These are phyloP conservation scores for Combretum micranthum DNA, from an alignment of 345 rosid species.

Conservation along the genomic window DNA sequence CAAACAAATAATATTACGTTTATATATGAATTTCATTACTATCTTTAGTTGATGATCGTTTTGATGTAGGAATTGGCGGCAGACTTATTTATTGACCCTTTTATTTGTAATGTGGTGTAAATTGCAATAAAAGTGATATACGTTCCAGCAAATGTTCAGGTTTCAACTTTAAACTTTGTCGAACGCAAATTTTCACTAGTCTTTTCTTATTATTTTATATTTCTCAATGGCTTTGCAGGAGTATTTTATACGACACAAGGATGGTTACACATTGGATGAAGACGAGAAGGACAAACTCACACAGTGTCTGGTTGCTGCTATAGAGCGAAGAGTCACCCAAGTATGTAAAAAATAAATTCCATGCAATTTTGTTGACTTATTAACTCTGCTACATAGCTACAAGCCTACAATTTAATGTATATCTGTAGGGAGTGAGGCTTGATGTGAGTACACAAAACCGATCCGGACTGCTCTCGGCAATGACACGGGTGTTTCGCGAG, in stretches of 20 bases:
- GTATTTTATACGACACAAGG: constrained; percentile 70
- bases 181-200: background rate
- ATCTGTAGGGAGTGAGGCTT: constrained; percentile 51
- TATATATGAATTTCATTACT: no score
- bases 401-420: background rate
- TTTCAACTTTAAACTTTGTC: background rate
- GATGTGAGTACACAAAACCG: constrained; percentile 48
- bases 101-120: no score
- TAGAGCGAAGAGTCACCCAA: constrained; percentile 55
- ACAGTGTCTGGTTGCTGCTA: constrained; percentile 69
- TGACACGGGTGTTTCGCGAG: constrained; percentile 60
- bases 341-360: constrained; percentile 15
- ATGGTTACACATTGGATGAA: constrained; percentile 62
- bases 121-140: no score
- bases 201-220: background rate
- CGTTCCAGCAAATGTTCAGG: background rate
- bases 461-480: constrained; percentile 55
- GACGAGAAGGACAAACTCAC: constrained; percentile 43
- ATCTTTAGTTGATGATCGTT: no score
- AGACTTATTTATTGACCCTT: no score
- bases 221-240: constrained; percentile 39
- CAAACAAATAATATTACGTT: no score
- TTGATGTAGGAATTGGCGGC: no score
- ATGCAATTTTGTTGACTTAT: background rate
- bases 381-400: background rate